Evolutionary conservation across 345 rosid genomes (phyloP).

Genomic region (Melaleuca alternifolia): DNA sequence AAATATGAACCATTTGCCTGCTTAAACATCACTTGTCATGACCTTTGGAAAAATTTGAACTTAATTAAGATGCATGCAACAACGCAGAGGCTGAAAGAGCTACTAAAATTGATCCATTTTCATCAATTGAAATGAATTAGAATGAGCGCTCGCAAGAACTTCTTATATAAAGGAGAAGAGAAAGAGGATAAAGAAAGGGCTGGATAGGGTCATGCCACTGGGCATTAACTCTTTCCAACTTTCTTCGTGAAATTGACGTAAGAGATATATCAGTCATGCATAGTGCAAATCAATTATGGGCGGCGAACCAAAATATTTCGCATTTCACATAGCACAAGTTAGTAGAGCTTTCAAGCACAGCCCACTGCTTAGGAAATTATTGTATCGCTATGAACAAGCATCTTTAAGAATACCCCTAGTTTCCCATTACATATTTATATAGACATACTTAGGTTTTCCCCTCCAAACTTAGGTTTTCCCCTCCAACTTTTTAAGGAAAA

Average conservation of each 20-base stretch:
- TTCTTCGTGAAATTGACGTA: no score
- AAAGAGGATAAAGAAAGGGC: no score
- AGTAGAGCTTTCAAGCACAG: not conserved
- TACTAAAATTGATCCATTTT: not conserved
- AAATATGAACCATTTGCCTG: slow-evolving; percentile 82
- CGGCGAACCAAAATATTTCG: not conserved
- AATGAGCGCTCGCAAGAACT: no score
- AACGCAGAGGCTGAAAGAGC: not conserved
- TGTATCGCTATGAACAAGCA: not conserved
- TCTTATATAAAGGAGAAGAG: no score
- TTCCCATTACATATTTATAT: not conserved
- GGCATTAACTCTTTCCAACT: no score
- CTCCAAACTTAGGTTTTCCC: not conserved
- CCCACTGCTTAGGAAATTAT: not conserved
- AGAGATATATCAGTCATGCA: not conserved
- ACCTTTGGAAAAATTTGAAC: slow-evolving; percentile 38
- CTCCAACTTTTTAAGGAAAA: not conserved
- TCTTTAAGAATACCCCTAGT: not conserved
- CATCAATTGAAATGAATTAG: not conserved
- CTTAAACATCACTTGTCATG: slow-evolving; percentile 99
- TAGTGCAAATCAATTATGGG: no score
- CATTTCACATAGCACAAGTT: not conserved
- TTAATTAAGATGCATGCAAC: not conserved
- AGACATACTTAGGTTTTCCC: not conserved
- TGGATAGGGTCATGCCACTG: no score